Evolutionary conservation across 1,139 yeast species (phyloP).

Genomic region (Blastobotrys petasosporus): DNA sequence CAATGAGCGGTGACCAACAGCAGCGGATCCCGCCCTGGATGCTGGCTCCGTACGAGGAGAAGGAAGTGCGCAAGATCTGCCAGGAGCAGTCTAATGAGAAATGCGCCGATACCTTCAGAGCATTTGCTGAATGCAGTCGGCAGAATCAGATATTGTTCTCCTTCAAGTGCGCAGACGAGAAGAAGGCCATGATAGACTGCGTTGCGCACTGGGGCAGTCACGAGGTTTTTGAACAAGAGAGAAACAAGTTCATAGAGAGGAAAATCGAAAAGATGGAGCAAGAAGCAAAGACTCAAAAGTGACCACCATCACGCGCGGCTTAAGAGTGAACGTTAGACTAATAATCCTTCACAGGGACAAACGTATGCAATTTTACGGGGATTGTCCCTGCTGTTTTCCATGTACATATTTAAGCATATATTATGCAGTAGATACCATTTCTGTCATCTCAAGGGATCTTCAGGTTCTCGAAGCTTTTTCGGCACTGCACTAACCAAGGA

Average conservation of each 20-base stretch:
- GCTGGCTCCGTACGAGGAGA: conserved; percentile 79
- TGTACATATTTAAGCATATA: neutral
- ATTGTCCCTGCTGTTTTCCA: neutral
- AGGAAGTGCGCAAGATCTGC: conserved; percentile 71
- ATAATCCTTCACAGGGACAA: no score
- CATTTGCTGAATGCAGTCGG: conserved; percentile 50
- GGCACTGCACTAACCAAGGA: no score
- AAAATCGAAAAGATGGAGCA: conserved; percentile 20
- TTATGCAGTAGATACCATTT: no score
- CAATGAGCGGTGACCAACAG: neutral
- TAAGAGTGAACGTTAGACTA: no score
- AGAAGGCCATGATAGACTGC: conserved; percentile 66
- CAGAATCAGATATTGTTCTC: conserved; percentile 49
- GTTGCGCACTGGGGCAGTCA: conserved; percentile 58
- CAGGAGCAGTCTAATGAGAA: conserved; percentile 63
- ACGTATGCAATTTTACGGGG: no score
- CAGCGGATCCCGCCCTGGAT: conserved; percentile 66
- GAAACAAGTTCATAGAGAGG: conserved; percentile 42
- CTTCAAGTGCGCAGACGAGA: conserved; percentile 50
- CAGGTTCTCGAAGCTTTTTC: no score
- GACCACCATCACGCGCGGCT: neutral
- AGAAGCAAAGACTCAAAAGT: conserved; percentile 8
- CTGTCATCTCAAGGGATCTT: no score
- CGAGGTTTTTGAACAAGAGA: conserved; percentile 58
- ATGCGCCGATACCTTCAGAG: conserved; percentile 52